Percentiles rank a stretch among this genome's conserved stretches.
Evolutionary conservation across 768 basidiomycete genomes (phyloP).

Genomic region (Filobasidium floriforme): DNA sequence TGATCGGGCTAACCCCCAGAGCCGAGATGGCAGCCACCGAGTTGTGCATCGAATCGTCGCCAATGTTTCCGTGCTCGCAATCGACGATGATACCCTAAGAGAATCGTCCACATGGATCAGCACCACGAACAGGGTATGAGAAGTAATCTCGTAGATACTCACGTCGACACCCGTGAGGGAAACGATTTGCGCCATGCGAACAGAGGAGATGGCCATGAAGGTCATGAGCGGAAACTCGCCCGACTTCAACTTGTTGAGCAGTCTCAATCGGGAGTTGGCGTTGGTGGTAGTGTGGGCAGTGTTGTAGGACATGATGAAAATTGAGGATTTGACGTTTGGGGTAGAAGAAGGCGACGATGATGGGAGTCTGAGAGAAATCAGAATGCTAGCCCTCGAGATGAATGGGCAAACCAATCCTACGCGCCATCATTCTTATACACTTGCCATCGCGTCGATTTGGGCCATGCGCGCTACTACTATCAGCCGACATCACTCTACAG

Average conservation of each 20-base stretch:
- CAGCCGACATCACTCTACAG: too few species aligned
- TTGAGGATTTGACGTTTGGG: background rate
- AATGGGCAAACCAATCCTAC: too few species aligned
- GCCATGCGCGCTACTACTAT: too few species aligned
- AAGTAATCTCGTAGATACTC: too few species aligned
- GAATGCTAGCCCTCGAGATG: background rate
- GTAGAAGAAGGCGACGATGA: background rate
- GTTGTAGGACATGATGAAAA: background rate
- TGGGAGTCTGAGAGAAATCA: background rate
- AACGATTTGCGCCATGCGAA: slow-evolving; percentile 31
- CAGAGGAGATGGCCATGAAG: slow-evolving; percentile 28
- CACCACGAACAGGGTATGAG: too few species aligned
- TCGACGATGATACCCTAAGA: slow-evolving; percentile 36
- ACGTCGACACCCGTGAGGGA: slow-evolving; percentile 34
- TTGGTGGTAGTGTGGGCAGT: slow-evolving; percentile 29
- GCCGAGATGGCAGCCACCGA: slow-evolving; percentile 34
- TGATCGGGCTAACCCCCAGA: slow-evolving; percentile 30
- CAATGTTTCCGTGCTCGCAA: slow-evolving; percentile 42
- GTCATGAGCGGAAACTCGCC: slow-evolving; percentile 30
- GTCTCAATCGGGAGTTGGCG: slow-evolving; percentile 28
- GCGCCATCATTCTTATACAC: too few species aligned
- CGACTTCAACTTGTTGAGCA: slow-evolving; percentile 29
- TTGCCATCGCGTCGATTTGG: too few species aligned
- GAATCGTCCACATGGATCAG: background rate
- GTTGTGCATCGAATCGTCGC: slow-evolving; percentile 39